Evolutionary conservation across 805 yeast species (phyloP).

Genomic region (Wickerhamiella musiphila): DNA sequence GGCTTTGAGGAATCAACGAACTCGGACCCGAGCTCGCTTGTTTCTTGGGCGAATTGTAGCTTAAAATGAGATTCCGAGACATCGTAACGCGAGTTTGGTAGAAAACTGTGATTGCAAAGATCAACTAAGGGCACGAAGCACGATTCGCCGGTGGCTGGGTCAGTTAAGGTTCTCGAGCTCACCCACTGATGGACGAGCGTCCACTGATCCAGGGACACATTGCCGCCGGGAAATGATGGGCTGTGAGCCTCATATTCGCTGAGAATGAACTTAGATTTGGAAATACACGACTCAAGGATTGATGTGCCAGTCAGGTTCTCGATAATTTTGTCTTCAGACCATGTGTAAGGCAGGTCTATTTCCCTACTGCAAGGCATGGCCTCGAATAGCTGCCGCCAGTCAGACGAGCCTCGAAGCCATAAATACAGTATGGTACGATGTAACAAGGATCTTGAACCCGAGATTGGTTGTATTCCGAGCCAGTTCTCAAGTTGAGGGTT

Average conservation of each 20-base stretch:
- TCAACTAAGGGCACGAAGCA: conserved; percentile 41
- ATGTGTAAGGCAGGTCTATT: conserved; percentile 18
- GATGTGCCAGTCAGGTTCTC: conserved; percentile 13
- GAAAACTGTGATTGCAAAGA: conserved; percentile 30
- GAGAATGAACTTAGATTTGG: conserved; percentile 13
- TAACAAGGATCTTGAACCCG: too few species aligned
- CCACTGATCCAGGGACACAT: conserved; percentile 15
- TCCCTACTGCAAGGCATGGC: conserved; percentile 16
- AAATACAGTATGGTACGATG: conserved; percentile 12
- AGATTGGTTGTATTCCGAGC: conserved; percentile 4
- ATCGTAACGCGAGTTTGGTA: conserved; percentile 24
- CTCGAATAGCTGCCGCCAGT: too few species aligned
- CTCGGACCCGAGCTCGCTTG: too few species aligned
- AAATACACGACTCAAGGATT: conserved; percentile 15
- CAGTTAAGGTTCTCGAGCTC: conserved; percentile 20
- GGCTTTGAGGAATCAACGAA: not conserved
- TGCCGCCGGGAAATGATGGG: not conserved
- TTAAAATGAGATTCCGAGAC: conserved; percentile 10
- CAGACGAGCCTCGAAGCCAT: too few species aligned
- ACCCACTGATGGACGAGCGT: conserved; percentile 23
- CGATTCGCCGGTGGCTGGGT: conserved; percentile 16
- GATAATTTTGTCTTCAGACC: conserved; percentile 13
- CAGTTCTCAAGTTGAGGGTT: conserved; percentile 7
- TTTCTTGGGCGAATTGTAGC: not conserved
- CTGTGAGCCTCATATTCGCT: conserved; percentile 8